Conservation (phyloP, 768 basidiomycete genomes). For the Dentipellis sp. region DNA sequence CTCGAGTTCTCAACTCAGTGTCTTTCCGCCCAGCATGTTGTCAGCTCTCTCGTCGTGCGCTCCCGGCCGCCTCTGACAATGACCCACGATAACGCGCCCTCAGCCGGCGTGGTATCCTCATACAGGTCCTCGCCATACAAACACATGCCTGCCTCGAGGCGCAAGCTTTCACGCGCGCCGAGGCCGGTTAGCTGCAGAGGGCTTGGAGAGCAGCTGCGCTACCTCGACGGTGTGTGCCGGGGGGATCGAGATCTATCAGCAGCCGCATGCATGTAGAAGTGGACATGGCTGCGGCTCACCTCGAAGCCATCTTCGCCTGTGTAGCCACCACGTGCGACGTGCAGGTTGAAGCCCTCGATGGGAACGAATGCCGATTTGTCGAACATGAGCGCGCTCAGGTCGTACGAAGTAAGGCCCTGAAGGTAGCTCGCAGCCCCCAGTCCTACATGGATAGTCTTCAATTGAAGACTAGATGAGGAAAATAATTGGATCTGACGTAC, state of each 20-base stretch:
- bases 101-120: conserved; percentile 77
- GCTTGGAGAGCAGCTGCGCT: conserved; percentile 49
- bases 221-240: conserved; percentile 67
- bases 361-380: conserved; percentile 77
- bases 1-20: too few relatives aligned
- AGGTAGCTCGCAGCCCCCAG: conserved; percentile 76
- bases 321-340: conserved; percentile 92
- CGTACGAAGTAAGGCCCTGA: conserved; percentile 66
- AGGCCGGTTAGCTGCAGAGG: conserved; percentile 80
- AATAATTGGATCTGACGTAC: conserved; percentile 27
- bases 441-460: conserved; percentile 31
- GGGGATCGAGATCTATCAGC: conserved; percentile 74
- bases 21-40: too few relatives aligned
- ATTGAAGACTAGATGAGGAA: neutral
- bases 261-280: too few relatives aligned
- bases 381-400: conserved; percentile 70
- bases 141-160: conserved; percentile 95
- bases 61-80: too few relatives aligned
- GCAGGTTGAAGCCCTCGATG: conserved; percentile 69
- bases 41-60: too few relatives aligned
- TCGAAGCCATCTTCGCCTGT: conserved; percentile 99
- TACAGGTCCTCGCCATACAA: conserved; percentile 92
- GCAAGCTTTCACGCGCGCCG: conserved; percentile 87
- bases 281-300: conserved; percentile 30
- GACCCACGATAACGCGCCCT: conserved; percentile 90